Base-by-base conservation (phyloP, 345 rosid species). In the Populus alba region DNA sequence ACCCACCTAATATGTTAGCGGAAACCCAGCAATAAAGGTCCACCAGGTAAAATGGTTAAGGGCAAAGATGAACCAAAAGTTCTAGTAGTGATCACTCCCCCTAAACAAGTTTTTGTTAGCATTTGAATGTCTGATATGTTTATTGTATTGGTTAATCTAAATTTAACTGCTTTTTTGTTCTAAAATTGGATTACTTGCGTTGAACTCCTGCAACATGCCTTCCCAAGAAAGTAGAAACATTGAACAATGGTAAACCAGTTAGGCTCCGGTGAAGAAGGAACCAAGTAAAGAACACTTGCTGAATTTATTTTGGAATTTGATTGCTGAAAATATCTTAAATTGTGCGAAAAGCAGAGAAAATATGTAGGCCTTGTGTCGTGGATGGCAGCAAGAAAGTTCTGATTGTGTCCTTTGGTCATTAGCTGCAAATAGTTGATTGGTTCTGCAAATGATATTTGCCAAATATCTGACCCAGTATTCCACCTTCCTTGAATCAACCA, bases 361-460 rank as follows among this genome's bases (percentile, higher is more conserved):
- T 33, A 33, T 33, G 37, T 4, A 33, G 37, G 37, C 37, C 37
- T 33, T 33, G 37, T 33, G 37, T 33, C 5, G 37, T 33, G 37
- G 37, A 33, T 33, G 37, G 6, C 37, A 33, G 37, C 37, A 33
- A 33, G 0, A 33, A 33, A 33, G 37, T 4, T 33, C 37, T 38
- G 78, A 45, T 70, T 77, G 31, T 27, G 15, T 33, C 72, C 43
- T 22, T 67, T 41, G 77, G 65, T 71, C 79, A 43, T 78, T 80
- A 13, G 83, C 78, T 31, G 77, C 75, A 69, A 83, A 83, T n/a
- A 80, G 86, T 79, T 83, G 83, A 55, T 80, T 80, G 4, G 79
- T 80, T 71, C 83, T 80, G 74, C 77, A 25, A 37, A 83, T 80
- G 33, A 70, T 80, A 11, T 33, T 67, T 80, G 70, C 70, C 77